These are phyloP conservation scores for Xylaria sp. DNA, from an alignment of 2,329 filamentous ascomycete species.

Conservation along the genomic window DNA sequence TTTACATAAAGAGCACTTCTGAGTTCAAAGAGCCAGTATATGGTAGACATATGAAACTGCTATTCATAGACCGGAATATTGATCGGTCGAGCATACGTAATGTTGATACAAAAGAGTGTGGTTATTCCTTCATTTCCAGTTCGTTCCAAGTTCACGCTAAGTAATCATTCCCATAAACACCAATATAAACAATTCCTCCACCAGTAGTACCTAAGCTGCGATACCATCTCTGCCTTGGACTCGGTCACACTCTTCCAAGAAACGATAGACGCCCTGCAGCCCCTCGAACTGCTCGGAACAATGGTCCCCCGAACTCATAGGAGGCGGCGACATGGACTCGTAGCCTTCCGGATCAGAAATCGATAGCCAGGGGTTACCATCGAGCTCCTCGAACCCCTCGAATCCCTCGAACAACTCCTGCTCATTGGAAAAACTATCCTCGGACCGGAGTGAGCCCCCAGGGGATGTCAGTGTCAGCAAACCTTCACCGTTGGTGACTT, in stretches of 20 bases:
- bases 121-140: conserved; percentile 30
- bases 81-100: conserved; percentile 14
- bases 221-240: conserved; percentile 34
- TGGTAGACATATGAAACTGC: conserved; percentile 35
- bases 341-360: conserved; percentile 59
- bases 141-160: conserved; percentile 10
- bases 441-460: conserved; percentile 60
- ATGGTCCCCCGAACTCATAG: conserved; percentile 57
- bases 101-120: conserved; percentile 39
- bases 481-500: conserved; percentile 42
- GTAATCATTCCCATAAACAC: conserved; percentile 19
- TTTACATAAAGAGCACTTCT: background rate
- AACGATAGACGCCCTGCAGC: conserved; percentile 67
- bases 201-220: conserved; percentile 17
- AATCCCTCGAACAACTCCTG: conserved; percentile 55
- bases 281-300: conserved; percentile 64
- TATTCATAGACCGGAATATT: conserved; percentile 16
- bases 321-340: conserved; percentile 63
- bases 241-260: conserved; percentile 68
- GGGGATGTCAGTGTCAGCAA: conserved; percentile 56
- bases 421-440: conserved; percentile 48
- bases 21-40: conserved; percentile 1
- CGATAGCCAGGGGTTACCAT: conserved; percentile 62
- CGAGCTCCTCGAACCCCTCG: conserved; percentile 53
- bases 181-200: conserved; percentile 16